Evolutionary conservation across 805 yeast genomes (phyloP), one percentile per base, ranked within the genome.

Genomic region (Tetrapisispora iriomotensis): DNA sequence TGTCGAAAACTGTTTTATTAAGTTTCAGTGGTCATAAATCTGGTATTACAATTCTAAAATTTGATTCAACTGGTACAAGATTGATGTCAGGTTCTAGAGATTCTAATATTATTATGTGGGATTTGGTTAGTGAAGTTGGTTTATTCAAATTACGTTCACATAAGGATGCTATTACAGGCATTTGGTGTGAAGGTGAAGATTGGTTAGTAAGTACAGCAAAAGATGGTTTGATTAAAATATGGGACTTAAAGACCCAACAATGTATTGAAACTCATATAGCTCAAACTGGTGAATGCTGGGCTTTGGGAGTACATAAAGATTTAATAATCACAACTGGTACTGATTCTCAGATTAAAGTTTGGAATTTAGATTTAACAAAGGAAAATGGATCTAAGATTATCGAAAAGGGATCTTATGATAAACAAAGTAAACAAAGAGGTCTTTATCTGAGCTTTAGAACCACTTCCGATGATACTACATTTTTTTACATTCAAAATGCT

Each of bases 241-340:
- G 99, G 99, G 97, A 92, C 54, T 62, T 92, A 49, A 81, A 79
- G 51, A 66, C 92, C 4, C 86, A 83, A 56, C 94, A 86, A 58
- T 85, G 96, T 62, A 67, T 87, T 5, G 99, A 92, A 58, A 88
- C 97, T 1, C 96, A 88, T 57, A 77, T 87, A 45, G 95, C 96
- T 0, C 95, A 86, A 57, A 71, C 82, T 18, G 88, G 90, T 42
- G 97, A 92, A 60, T 85, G 96, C 64, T 92, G 97, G 97, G 67
- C 83, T 3, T 59, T 87, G 52, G 82, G 75, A 3, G 56, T 77
- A 15, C 64, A 67, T 32, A 56, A 60, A 8, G 58, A 65, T 24
- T 46, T 79, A 38, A 64, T 74, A 22, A 61, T 87, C 17, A 87
- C 96, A 1, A 71, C 82, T 22, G 88, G 95, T 32, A 74, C 76